Conservation (phyloP, 345 rosid genomes). For the Ceriops tagal region DNA sequence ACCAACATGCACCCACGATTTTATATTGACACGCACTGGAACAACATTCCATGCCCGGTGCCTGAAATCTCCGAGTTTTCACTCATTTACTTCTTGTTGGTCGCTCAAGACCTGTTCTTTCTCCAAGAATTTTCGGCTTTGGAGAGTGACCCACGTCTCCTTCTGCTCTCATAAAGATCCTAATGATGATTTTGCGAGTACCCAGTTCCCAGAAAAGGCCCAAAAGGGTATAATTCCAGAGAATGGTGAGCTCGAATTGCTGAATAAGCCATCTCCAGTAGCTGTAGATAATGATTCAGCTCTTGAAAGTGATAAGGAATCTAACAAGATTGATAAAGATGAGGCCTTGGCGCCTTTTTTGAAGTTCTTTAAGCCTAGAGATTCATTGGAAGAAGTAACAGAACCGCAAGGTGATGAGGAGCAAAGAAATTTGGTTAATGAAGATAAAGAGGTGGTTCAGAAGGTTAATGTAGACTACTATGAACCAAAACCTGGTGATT, state of each 20-base stretch:
- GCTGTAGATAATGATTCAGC: conserved; percentile 25
- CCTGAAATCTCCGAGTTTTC: conserved; percentile 19
- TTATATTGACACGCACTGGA: conserved; percentile 6
- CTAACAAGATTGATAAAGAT: conserved; percentile 36
- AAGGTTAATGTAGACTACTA: conserved; percentile 66
- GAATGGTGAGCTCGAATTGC: conserved; percentile 63
- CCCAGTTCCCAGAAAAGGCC: conserved; percentile 31
- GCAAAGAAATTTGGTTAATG: conserved; percentile 11
- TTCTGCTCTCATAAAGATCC: conserved; percentile 41
- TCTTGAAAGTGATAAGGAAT: conserved; percentile 27
- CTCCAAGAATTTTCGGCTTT: conserved; percentile 21
- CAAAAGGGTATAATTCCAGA: conserved; percentile 22
- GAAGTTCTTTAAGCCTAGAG: conserved; percentile 64
- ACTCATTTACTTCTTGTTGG: conserved; percentile 14
- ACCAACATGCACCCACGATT: neutral
- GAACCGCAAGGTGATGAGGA: conserved; percentile 29
- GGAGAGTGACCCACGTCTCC: conserved; percentile 24
- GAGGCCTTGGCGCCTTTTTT: conserved; percentile 77
- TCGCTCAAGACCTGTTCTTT: conserved; percentile 8
- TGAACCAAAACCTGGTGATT: conserved; percentile 76
- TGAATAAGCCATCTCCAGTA: conserved; percentile 56
- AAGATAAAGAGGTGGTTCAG: conserved; percentile 26
- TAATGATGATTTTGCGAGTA: conserved; percentile 29
- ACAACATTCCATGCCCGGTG: conserved; percentile 10
- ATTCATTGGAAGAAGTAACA: conserved; percentile 25